Evolutionary conservation across 2,329 filamentous ascomycete species (phyloP), one percentile per base, ranked within the genome.

Genomic region (Aspergillus sp.): DNA sequence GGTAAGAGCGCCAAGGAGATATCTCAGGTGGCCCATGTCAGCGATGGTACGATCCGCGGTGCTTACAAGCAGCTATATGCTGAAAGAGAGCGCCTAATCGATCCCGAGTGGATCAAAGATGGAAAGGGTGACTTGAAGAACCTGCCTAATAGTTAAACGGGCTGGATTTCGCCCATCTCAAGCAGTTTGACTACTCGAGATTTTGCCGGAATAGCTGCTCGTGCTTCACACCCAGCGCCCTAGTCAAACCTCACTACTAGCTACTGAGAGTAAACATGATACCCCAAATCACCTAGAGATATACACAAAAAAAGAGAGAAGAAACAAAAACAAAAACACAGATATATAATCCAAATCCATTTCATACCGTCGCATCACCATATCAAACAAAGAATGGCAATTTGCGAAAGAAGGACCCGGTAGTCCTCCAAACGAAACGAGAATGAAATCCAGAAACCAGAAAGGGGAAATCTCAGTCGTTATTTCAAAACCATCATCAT

Each of bases 11-110:
- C 92, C n/a, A 93, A 93, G 75, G 90, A 96, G 62, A 97, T 99
- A 68, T 90, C 92, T 5, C 77, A 79, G 23, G 89, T 95, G 17
- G 92, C 91, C 1, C 91, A 92, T 66, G 95, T 99, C 27, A 97
- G 92, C 74, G 96, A 99, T 72, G 93, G 95, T 58, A 99, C 95
- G 0, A 96, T 99, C 70, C 93, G 96, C 71, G 96, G 91, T 25
- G 93, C 94, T 0, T 99, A 98, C 82, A 95, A 95, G 73, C 88
- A 90, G 71, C 83, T 99, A 52, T 94, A 93, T 73, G 82, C 84
- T 17, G 88, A 89, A 52, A 86, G 88, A 54, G 88, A 94, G 58
- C 83, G 86, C 63, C 79, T 99, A 60, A 86, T 97, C 69, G 87
- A 90, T 67, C 81, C 86, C 54, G 86, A 90, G 62, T 94, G 91